Evolutionary conservation across 495 filamentous ascomycete species (phyloP).

Genomic region (Geopyxis carbonaria): DNA sequence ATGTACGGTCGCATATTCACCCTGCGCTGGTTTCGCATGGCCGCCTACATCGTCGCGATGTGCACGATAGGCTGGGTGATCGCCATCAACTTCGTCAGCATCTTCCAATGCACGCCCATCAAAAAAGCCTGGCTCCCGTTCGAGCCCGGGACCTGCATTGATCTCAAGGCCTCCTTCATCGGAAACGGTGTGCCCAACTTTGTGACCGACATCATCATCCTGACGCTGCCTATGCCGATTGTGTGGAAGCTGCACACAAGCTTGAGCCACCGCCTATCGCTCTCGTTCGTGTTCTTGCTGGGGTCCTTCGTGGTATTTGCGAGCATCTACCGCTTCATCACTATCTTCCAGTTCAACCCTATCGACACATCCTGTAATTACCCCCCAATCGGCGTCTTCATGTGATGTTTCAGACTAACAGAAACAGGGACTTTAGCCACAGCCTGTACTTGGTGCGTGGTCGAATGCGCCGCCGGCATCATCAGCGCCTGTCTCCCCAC

Average conservation of each 20-base stretch:
- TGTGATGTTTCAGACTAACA: too few species aligned
- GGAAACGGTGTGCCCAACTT: slow-evolving; percentile 33
- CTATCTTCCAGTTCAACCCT: slow-evolving; percentile 4
- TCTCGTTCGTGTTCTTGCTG: slow-evolving; percentile 30
- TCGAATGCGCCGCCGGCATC: slow-evolving; percentile 33
- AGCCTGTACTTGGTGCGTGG: slow-evolving; percentile 31
- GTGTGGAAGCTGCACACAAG: slow-evolving; percentile 30
- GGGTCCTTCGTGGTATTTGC: slow-evolving; percentile 25
- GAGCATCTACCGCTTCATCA: slow-evolving; percentile 1
- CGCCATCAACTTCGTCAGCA: slow-evolving; percentile 15
- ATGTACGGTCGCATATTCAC: slow-evolving; percentile 4
- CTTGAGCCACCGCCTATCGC: slow-evolving; percentile 29
- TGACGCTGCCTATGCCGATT: slow-evolving; percentile 31
- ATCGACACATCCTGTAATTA: slow-evolving; percentile 1
- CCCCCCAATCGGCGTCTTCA: not conserved
- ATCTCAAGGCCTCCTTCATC: slow-evolving; percentile 27
- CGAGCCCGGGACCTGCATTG: slow-evolving; percentile 29
- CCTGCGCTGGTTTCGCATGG: not conserved
- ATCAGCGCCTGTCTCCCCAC: slow-evolving; percentile 33
- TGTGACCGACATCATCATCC: slow-evolving; percentile 20
- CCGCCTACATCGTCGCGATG: not conserved
- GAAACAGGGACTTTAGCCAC: slow-evolving; percentile 23
- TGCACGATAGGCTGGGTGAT: not conserved
- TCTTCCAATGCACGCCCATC: slow-evolving; percentile 38
- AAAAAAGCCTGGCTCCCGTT: not conserved